Evolutionary conservation across 768 basidiomycete genomes (phyloP), one percentile per base, ranked within the genome.

Genomic region (Mycena leptocephala): DNA sequence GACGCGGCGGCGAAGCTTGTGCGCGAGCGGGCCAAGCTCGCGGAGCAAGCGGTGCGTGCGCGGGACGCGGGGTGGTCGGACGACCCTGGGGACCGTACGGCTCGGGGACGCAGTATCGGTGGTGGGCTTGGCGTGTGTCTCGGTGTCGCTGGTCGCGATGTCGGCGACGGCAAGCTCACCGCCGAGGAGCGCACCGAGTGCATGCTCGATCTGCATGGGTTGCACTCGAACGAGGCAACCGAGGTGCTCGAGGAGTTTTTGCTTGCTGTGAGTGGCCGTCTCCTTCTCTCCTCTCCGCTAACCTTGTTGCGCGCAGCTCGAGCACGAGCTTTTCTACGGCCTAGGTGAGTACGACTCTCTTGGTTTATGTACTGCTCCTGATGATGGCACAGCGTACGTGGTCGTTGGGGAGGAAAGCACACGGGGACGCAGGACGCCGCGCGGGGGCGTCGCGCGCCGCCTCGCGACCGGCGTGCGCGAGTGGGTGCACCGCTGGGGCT

Each of bases 401-500:
- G 89, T 99, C 55, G 96, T 99, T 8, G 98, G 98, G 24, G 97
- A 99, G 86, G 96, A 98, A 98, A 97, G 84, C 98, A 99, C 83
- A 96, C 96, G 0, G 97, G 95, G 2, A 94, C 93, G n/a, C 96
- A 97, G 81, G 96, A 97, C 80, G 86, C 90, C 5, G 91, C 88
- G 16, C 91, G 97, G 46, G 96, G 32, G 92, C 96, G 4, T 96
- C 96, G 10, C 93, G 95, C 66, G 90, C 92, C 93, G 97, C 14
- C 89, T 99, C 8, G 95, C 95, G 16, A 91, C 95, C 2, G 96
- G 95, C 13, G 94, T 98, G 53, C 93, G 95, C 75, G 95, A 97
- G 81, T 98, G 95, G 94, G 85, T 99, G 58, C 95, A 97, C 79
- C 92, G 95, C 70, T 99, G 96, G 96, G 95, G 96, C 71, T 99